phyloP scores from a whole-genome alignment of 2,329 filamentous ascomycete species.

The Neopestalotiopsis rosae region DNA sequence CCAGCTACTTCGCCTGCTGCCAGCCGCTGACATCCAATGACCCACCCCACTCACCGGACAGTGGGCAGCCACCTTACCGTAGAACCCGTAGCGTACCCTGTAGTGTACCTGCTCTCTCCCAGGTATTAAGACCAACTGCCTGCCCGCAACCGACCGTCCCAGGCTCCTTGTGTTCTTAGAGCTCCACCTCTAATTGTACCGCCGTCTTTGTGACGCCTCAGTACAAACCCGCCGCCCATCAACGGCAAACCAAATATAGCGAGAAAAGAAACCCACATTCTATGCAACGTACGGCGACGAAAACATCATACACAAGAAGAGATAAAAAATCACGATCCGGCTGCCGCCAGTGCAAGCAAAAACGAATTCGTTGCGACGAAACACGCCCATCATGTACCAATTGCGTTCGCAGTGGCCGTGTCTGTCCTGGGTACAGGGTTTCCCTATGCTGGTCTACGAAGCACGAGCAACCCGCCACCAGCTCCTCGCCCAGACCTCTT shows the following conservation, averaged over 20 bases:
- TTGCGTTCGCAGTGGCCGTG: conserved; percentile 13
- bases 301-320: conserved; percentile 12
- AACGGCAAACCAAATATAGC: background rate
- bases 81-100: background rate
- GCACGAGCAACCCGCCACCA: conserved; percentile 12
- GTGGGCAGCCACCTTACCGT: too few species aligned
- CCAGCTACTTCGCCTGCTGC: too few species aligned
- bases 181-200: conserved; percentile 5
- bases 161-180: conserved; percentile 7
- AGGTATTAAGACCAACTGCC: background rate
- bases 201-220: conserved; percentile 8
- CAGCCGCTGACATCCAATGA: too few species aligned
- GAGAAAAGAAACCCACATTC: conserved; percentile 1
- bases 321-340: conserved; percentile 9
- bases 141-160: background rate
- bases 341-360: conserved; percentile 12
- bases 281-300: conserved; percentile 8
- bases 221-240: background rate
- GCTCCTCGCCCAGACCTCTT: background rate
- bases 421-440: conserved; percentile 15
- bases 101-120: background rate
- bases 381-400: conserved; percentile 13
- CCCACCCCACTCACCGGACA: too few species aligned
- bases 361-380: conserved; percentile 14
- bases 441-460: conserved; percentile 17